These are phyloP conservation scores for Hypoxylon sp. DNA, from an alignment of 2,329 filamentous ascomycete species.

Conservation along the genomic window DNA sequence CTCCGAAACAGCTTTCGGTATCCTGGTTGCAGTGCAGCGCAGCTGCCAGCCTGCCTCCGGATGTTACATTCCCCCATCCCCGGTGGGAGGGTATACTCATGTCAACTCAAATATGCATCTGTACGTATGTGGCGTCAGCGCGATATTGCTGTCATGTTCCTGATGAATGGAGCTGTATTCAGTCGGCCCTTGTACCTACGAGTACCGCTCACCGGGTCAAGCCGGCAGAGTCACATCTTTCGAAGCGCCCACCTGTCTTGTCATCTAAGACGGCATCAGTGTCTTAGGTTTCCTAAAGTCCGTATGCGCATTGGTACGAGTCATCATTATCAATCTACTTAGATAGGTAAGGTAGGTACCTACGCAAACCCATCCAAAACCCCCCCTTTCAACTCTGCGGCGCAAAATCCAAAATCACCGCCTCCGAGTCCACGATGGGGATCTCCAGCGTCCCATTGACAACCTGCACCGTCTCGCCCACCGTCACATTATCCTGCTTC, in stretches of 20 bases:
- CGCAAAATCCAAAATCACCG: constrained; percentile 56
- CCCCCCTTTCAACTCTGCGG: neutral
- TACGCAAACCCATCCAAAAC: neutral
- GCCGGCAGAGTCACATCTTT: neutral
- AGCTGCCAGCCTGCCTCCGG: constrained; percentile 2
- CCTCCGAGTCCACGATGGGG: constrained; percentile 61
- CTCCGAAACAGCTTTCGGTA: neutral
- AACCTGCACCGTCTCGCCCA: constrained; percentile 60
- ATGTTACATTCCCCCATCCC: constrained; percentile 29
- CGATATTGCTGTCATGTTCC: neutral
- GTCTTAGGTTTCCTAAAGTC: neutral
- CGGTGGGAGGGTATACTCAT: constrained; percentile 28
- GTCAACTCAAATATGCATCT: constrained; percentile 12
- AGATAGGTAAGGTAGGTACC: neutral
- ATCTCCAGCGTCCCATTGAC: constrained; percentile 57
- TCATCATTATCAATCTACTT: neutral
- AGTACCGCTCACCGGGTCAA: neutral
- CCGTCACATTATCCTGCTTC: constrained; percentile 68
- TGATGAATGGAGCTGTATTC: neutral
- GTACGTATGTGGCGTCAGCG: constrained; percentile 10
- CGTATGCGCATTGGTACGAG: neutral
- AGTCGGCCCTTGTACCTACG: neutral
- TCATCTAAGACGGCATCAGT: too few species aligned
- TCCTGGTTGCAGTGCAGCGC: constrained; percentile 11
- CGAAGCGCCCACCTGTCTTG: too few species aligned